These are phyloP conservation scores for Aspergillus ochraceoroseus DNA, from an alignment of 2,329 filamentous ascomycete species.

Conservation along the genomic window DNA sequence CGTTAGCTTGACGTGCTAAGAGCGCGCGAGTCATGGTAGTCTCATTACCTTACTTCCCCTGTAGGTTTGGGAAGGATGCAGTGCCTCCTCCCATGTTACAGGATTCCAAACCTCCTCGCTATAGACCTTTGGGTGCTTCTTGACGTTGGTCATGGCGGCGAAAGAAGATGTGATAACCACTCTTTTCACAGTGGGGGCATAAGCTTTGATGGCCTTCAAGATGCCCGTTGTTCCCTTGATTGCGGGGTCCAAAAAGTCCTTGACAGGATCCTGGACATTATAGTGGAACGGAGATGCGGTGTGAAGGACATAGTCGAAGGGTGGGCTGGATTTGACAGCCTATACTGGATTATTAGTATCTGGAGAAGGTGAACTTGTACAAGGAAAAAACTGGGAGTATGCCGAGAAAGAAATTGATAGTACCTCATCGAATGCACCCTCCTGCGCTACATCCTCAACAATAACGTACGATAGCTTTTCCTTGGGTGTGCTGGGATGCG, in stretches of 20 bases:
- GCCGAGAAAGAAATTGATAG: neutral
- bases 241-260: conserved; percentile 57
- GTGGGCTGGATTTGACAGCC: conserved; percentile 56
- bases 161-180: conserved; percentile 69
- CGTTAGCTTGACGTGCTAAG: too few species aligned
- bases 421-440: conserved; percentile 63
- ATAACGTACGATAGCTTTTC: conserved; percentile 60
- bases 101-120: conserved; percentile 44
- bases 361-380: too few species aligned
- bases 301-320: conserved; percentile 69
- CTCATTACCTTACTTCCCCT: conserved; percentile 50
- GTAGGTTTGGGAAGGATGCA: conserved; percentile 38
- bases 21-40: neutral
- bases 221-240: conserved; percentile 61
- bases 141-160: conserved; percentile 56
- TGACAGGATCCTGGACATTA: conserved; percentile 65
- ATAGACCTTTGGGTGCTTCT: conserved; percentile 34
- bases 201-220: conserved; percentile 57
- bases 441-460: conserved; percentile 66
- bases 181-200: conserved; percentile 62
- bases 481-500: conserved; percentile 49
- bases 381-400: neutral
- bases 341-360: conserved; percentile 16
- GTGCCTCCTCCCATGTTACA: conserved; percentile 41
- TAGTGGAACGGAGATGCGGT: conserved; percentile 71